A percentile compares a stretch with the other conserved stretches of the same genome.
Evolutionary conservation across 768 basidiomycete species (phyloP).

Genomic region (Tulasnella sp.): DNA sequence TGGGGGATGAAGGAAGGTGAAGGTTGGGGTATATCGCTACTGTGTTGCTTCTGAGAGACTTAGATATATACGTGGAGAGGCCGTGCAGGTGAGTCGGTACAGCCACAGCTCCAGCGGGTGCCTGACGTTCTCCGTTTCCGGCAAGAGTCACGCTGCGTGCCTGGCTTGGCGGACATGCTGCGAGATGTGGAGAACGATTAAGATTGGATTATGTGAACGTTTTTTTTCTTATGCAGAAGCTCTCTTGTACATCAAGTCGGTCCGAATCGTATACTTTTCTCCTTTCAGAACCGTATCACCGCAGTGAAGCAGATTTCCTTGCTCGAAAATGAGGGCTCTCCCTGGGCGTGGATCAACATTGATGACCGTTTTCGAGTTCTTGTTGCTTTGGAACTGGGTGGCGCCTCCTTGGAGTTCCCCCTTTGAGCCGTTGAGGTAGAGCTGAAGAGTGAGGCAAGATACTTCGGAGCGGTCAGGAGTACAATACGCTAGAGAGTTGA

Average conservation of each 20-base stretch:
- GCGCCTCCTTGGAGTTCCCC: conserved; percentile 12
- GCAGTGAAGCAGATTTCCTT: not conserved
- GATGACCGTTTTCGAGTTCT: not conserved
- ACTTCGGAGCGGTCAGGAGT: conserved; percentile 9
- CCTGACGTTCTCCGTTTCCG: too few relatives aligned
- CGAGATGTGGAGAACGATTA: too few relatives aligned
- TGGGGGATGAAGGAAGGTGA: not conserved
- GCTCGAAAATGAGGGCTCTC: conserved; percentile 14
- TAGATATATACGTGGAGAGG: too few relatives aligned
- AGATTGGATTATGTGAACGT: too few relatives aligned
- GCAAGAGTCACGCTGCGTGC: too few relatives aligned
- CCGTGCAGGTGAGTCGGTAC: too few relatives aligned
- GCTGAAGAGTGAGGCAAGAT: conserved; percentile 14
- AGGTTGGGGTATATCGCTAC: too few relatives aligned
- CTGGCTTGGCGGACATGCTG: too few relatives aligned
- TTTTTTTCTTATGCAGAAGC: not conserved
- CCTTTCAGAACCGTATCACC: not conserved
- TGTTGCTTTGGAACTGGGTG: conserved; percentile 4
- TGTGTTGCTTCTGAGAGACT: too few relatives aligned
- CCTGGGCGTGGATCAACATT: conserved; percentile 13
- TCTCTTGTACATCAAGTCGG: not conserved
- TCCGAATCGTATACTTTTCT: not conserved
- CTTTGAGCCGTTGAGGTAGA: conserved; percentile 14
- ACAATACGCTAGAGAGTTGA: not conserved
- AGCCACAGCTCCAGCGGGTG: too few relatives aligned